Percentiles rank a stretch among this genome's conserved stretches.
Evolutionary conservation across 768 basidiomycete genomes (phyloP).

Genomic region (Dioszegia crocea): DNA sequence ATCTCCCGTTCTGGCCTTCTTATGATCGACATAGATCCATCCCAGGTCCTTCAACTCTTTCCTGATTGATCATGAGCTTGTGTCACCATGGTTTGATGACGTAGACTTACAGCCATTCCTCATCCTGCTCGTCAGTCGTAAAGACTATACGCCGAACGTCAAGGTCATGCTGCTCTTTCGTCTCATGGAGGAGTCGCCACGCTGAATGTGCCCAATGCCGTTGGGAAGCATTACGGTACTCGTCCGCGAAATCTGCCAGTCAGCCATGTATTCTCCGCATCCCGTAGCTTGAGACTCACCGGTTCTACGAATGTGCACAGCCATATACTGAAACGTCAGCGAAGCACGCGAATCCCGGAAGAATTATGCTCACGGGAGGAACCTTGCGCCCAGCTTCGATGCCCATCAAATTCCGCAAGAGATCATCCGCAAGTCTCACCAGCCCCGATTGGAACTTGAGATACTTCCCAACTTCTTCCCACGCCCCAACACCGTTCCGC

Average conservation of each 20-base stretch:
- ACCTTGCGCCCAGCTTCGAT: neutral
- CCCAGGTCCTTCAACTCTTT: neutral
- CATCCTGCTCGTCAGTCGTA: constrained; percentile 15
- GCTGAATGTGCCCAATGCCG: constrained; percentile 3
- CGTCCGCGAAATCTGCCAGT: neutral
- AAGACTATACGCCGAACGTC: constrained; percentile 7
- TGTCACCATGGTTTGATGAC: neutral
- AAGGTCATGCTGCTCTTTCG: neutral
- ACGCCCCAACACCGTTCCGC: constrained; percentile 4
- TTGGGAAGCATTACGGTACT: neutral
- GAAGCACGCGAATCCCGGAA: no score
- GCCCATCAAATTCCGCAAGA: constrained; percentile 5
- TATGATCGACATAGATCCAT: constrained; percentile 12
- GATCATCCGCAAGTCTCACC: constrained; percentile 8
- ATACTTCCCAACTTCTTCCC: constrained; percentile 7
- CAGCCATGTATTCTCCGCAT: neutral
- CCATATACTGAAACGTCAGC: constrained; percentile 8
- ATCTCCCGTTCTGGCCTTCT: constrained; percentile 6
- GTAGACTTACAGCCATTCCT: constrained; percentile 14
- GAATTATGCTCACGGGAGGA: constrained; percentile 9
- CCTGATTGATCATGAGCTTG: neutral
- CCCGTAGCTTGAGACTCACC: constrained; percentile 1
- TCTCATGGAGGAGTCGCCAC: constrained; percentile 2
- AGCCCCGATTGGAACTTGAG: constrained; percentile 17
- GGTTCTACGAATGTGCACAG: constrained; percentile 16